A percentile compares a stretch with the other conserved stretches of the same genome.
Conservation (phyloP, 1,284 basidiomycete species). For the Trichosporon faecale region DNA sequence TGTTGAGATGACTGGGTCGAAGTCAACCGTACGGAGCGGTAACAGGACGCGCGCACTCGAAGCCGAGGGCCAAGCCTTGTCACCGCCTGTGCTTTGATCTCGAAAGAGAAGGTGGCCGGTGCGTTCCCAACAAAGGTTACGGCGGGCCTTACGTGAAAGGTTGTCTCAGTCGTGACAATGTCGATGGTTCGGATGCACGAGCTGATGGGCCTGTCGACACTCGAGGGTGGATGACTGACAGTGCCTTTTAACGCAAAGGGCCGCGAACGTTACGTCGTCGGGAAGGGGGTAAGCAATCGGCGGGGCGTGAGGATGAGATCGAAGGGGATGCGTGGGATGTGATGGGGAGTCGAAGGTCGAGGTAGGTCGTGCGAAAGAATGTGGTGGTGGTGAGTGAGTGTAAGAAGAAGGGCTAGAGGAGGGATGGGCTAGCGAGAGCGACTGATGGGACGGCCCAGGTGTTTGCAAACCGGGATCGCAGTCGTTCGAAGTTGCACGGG, state of each 20-base stretch:
- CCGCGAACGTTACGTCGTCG: background rate
- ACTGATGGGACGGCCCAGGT: background rate
- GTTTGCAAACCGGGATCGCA: conserved; percentile 8
- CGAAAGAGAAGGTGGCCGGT: conserved; percentile 4
- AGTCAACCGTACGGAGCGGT: background rate
- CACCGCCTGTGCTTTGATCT: conserved; percentile 10
- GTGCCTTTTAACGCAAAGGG: background rate
- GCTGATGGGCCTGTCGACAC: background rate
- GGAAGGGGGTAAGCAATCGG: background rate
- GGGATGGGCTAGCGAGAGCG: background rate
- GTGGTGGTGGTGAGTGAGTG: background rate
- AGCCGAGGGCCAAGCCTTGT: conserved; percentile 3
- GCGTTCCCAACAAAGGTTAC: conserved; percentile 1
- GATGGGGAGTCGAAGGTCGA: background rate
- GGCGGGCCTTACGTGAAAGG: conserved; percentile 7
- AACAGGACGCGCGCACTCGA: conserved; percentile 9
- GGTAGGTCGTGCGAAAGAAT: background rate
- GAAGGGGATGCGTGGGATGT: conserved; percentile 1
- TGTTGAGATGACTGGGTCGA: background rate
- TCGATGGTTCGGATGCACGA: background rate
- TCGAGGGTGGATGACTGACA: background rate
- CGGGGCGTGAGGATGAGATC: background rate
- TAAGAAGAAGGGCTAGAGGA: background rate
- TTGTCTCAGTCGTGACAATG: background rate
- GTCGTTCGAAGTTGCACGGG: conserved; percentile 6